Percentiles rank a stretch among this genome's conserved stretches.
Evolutionary conservation across 768 basidiomycete species (phyloP).

Genomic region (Tremella fuciformis): DNA sequence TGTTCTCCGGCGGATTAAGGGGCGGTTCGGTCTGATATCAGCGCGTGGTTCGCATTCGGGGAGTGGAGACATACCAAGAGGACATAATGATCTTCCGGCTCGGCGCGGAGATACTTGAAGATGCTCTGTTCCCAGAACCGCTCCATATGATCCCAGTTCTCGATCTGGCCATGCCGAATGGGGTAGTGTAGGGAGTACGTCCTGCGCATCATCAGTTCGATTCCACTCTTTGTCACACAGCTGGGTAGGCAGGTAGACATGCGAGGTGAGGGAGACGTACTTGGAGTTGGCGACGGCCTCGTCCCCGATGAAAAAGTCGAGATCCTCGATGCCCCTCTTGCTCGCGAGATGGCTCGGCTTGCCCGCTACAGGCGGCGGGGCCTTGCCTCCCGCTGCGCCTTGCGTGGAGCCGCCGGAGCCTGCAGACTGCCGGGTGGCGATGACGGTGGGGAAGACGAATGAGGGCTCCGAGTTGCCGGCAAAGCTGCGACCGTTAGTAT

Average conservation of each 20-base stretch:
- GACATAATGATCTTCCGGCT: conserved; percentile 99
- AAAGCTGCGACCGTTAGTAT: conserved; percentile 60
- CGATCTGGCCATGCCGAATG: conserved; percentile 94
- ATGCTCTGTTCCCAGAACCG: conserved; percentile 99
- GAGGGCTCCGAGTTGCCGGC: conserved; percentile 99
- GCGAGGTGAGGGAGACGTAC: conserved; percentile 30
- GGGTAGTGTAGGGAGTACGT: conserved; percentile 96
- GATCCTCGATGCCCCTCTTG: conserved; percentile 95
- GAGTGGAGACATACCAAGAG: conserved; percentile 66
- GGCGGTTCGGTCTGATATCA: conserved; percentile 90
- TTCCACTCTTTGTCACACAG: too few species aligned
- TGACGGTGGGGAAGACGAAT: conserved; percentile 98
- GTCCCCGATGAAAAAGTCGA: conserved; percentile 99
- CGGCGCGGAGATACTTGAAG: conserved; percentile 97
- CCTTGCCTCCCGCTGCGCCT: conserved; percentile 54
- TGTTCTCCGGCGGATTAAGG: conserved; percentile 94
- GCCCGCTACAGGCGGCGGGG: conserved; percentile 63
- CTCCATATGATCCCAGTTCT: conserved; percentile 87
- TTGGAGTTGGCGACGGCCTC: conserved; percentile 94
- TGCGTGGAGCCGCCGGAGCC: conserved; percentile 51
- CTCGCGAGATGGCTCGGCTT: conserved; percentile 91
- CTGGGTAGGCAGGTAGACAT: too few species aligned
- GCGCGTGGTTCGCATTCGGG: conserved; percentile 4
- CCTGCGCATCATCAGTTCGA: conserved; percentile 21
- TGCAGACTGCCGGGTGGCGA: conserved; percentile 75